Conservation (phyloP, 2,329 filamentous ascomycete species). For the Blumeriella jaapii region DNA sequence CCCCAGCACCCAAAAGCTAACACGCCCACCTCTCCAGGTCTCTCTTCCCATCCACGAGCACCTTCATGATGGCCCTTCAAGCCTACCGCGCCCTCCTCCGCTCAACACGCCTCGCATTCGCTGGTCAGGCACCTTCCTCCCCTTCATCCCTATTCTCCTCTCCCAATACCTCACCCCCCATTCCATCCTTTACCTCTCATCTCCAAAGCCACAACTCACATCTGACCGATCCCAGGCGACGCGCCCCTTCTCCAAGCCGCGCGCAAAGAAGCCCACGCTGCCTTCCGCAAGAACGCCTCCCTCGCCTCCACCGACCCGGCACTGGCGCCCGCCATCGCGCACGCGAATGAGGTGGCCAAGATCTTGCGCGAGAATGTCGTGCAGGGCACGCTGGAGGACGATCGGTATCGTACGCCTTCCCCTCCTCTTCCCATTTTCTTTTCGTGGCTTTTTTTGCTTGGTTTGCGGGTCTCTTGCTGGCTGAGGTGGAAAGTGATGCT, state of each 20-base stretch:
- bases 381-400: conserved; percentile 53
- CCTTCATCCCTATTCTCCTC: background rate
- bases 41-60: too few relatives aligned
- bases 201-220: too few relatives aligned
- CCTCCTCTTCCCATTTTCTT: too few relatives aligned
- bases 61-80: conserved; percentile 48
- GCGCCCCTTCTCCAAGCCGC: conserved; percentile 56
- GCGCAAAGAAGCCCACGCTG: conserved; percentile 56
- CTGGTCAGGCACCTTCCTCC: conserved; percentile 40
- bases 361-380: conserved; percentile 79
- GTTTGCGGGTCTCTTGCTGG: too few relatives aligned
- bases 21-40: too few relatives aligned
- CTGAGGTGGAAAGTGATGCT: too few relatives aligned
- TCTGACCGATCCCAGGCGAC: too few relatives aligned
- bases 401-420: conserved; percentile 56
- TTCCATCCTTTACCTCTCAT: too few relatives aligned
- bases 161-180: too few relatives aligned
- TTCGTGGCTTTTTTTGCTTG: too few relatives aligned
- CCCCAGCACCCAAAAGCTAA: too few relatives aligned
- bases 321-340: conserved; percentile 52
- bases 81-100: conserved; percentile 78
- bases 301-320: conserved; percentile 47
- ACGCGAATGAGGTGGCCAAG: conserved; percentile 72
- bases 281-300: conserved; percentile 58
- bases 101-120: conserved; percentile 71